Percentiles rank a stretch among this genome's conserved stretches.
Evolutionary conservation across 1,284 basidiomycete species (phyloP).

Genomic region (Cryptococcus hybrid): DNA sequence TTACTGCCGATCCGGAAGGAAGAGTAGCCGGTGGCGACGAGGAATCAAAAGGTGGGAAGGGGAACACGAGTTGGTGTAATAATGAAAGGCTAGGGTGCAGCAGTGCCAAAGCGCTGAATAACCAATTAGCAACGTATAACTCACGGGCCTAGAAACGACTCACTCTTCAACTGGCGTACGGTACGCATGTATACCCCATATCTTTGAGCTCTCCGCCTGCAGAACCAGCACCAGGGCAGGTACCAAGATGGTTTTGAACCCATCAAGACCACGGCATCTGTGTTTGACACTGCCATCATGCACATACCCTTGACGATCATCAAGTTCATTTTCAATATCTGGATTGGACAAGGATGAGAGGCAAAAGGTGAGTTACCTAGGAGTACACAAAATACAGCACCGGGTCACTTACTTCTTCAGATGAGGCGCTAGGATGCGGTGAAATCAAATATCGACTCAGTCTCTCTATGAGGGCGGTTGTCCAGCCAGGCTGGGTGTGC

Average conservation of each 20-base stretch:
- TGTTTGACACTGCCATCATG: slow-evolving; percentile 29
- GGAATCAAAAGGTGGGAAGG: slow-evolving; percentile 21
- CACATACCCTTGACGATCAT: slow-evolving; percentile 22
- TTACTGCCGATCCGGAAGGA: neutral
- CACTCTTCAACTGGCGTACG: slow-evolving; percentile 16
- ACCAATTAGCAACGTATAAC: neutral
- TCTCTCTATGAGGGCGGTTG: slow-evolving; percentile 12
- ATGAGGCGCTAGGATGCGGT: neutral
- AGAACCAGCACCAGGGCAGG: slow-evolving; percentile 33
- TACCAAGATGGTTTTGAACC: slow-evolving; percentile 28
- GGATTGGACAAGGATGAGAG: neutral
- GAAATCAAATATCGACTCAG: slow-evolving; percentile 12
- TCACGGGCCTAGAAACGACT: slow-evolving; percentile 7
- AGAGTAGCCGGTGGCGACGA: neutral
- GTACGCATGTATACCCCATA: slow-evolving; percentile 31
- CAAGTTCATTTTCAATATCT: slow-evolving; percentile 10
- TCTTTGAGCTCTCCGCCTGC: slow-evolving; percentile 23
- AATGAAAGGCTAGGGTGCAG: slow-evolving; percentile 28
- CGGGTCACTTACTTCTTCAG: slow-evolving; percentile 4
- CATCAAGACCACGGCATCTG: slow-evolving; percentile 37
- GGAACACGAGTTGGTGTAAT: slow-evolving; percentile 41
- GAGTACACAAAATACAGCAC: neutral
- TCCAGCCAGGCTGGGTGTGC: neutral
- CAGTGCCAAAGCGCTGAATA: slow-evolving; percentile 28
- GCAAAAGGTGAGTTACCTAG: too few species aligned